Percentiles rank a stretch among this genome's conserved stretches.
phyloP scores from a whole-genome alignment of 2,329 filamentous ascomycete species.

The Dothiorella sarmentorum region DNA sequence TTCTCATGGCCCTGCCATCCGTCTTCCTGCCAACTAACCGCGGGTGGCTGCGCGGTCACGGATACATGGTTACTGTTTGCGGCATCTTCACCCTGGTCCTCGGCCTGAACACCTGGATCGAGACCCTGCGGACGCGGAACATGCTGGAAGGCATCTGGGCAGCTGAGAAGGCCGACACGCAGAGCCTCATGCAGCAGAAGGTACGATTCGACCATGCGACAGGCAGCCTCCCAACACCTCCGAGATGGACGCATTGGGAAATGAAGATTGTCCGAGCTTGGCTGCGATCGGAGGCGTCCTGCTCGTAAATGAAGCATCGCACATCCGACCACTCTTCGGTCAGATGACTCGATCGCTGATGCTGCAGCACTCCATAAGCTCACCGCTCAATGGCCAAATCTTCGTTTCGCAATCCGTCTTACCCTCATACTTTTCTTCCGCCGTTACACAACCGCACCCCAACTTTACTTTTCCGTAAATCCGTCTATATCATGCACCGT shows the following conservation, averaged over 20 bases:
- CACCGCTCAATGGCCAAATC: not conserved
- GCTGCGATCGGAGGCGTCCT: not conserved
- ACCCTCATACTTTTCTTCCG: conserved; percentile 11
- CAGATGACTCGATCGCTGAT: conserved; percentile 4
- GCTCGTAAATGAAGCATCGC: not conserved
- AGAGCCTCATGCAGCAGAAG: conserved; percentile 67
- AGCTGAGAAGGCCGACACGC: conserved; percentile 53
- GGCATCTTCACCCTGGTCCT: conserved; percentile 62
- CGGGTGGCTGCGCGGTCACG: conserved; percentile 67
- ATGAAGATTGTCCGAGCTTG: not conserved
- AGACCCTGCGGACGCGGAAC: conserved; percentile 65
- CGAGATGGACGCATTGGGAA: conserved; percentile 5
- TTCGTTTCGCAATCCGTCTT: conserved; percentile 7
- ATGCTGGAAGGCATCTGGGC: conserved; percentile 62
- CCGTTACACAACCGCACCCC: conserved; percentile 11
- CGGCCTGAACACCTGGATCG: conserved; percentile 60
- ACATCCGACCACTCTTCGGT: not conserved
- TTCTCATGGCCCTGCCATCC: conserved; percentile 67
- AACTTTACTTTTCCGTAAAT: conserved; percentile 8
- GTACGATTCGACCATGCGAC: conserved; percentile 44
- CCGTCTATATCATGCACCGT: conserved; percentile 4
- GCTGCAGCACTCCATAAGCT: not conserved
- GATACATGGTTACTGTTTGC: conserved; percentile 65
- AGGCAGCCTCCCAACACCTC: not conserved
- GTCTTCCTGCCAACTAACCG: conserved; percentile 63